Evolutionary conservation across 495 filamentous ascomycete genomes (phyloP), one percentile per base, ranked within the genome.

Genomic region (Neurospora sp.): DNA sequence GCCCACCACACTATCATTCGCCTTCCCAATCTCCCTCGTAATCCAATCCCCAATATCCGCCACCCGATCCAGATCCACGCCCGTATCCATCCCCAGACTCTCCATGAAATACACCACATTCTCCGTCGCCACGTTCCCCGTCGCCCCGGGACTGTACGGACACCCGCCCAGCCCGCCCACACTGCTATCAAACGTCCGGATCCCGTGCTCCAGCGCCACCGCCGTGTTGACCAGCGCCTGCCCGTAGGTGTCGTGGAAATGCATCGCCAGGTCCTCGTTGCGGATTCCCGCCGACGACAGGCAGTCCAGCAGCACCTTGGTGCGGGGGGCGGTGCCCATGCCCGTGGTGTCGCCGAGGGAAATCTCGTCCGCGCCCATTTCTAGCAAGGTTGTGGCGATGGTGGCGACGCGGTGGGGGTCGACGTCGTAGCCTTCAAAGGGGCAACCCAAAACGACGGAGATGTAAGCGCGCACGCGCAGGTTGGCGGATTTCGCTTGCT

Each of bases 161-260:
- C 96, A 99, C 0, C 96, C 96, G 38, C 96, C 96, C 10, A 99
- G 84, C 0, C 96, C 96, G 3, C 90, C 94, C 12, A 98, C 94
- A 70, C 91, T 93, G 73, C 89, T 89, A 79, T 99, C 96, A 82
- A 98, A 98, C 1, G 90, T 91, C 53, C 96, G 82, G 71, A 99
- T 91, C 0, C 96, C 96, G 71, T 93, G 90, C 81, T 98, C 94
- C 10, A 98, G 83, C 27, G 91, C 91, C 3, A 97, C 91, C 5
- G 94, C 87, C 0, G 91, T 92, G 78, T 99, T 98, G 39, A 97
- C 92, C 71, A 98, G 84, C 9, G 96, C 96, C 83, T 96, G 92
- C 11, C 94, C 96, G 81, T 96, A 99, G 5, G 96, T 99, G 77
- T 99, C 94, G 75, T 98, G 96, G 79, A 98, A 98, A 78, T 99